Percentiles rank a stretch among this genome's conserved stretches.
Conservation (phyloP, 2,329 filamentous ascomycete genomes). For the Beauveria medogensis region DNA sequence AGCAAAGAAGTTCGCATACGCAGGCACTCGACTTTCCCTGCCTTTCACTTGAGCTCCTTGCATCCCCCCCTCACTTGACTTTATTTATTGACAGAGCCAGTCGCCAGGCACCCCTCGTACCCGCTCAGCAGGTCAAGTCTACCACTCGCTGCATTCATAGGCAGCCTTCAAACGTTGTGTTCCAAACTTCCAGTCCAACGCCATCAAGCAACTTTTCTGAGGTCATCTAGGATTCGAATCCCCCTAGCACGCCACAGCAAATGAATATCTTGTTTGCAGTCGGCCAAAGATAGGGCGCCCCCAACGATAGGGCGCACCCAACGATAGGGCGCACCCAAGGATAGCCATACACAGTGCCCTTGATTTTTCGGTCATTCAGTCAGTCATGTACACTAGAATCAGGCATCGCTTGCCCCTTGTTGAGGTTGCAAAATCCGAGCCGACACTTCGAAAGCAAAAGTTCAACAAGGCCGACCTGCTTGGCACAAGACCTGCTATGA, state of each 20-base stretch:
- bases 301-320: too few species aligned
- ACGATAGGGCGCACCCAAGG: too few species aligned
- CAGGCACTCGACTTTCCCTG: not conserved
- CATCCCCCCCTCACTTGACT: not conserved
- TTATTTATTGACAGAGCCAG: not conserved
- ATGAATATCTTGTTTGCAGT: slow-evolving; percentile 14
- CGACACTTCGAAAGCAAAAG: not conserved
- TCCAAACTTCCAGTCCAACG: too few species aligned
- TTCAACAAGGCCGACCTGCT: slow-evolving; percentile 12
- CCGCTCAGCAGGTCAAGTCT: not conserved
- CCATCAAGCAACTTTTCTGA: too few species aligned
- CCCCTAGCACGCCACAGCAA: not conserved
- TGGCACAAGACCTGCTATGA: slow-evolving; percentile 14
- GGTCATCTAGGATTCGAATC: too few species aligned
- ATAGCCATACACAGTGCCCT: not conserved
- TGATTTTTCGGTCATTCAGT: slow-evolving; percentile 7
- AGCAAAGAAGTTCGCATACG: not conserved
- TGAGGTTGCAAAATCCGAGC: slow-evolving; percentile 4
- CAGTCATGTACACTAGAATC: too few species aligned
- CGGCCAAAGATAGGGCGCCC: not conserved
- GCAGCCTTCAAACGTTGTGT: not conserved
- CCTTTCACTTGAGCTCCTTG: not conserved
- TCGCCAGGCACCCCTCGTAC: not conserved
- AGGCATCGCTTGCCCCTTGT: slow-evolving; percentile 6
- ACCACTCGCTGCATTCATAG: not conserved